Base-by-base conservation (phyloP, 139 green algal genomes). In the Micractinium sp. region DNA sequence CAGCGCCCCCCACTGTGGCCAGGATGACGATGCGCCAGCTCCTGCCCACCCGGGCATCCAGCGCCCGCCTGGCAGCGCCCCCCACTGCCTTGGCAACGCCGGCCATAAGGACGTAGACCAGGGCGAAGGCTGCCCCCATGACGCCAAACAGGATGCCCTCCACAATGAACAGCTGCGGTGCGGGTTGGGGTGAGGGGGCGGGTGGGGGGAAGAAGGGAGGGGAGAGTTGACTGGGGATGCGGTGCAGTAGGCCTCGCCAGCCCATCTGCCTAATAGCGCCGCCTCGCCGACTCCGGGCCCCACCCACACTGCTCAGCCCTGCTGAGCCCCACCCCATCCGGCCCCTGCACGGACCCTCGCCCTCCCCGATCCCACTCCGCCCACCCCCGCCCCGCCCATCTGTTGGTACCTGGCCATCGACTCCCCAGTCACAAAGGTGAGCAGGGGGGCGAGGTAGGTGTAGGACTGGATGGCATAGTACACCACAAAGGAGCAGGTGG, bases 401-500 rank as follows among this genome's bases (percentile, higher is more conserved):
- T n/a, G n/a, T n/a, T n/a, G n/a, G n/a, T n/a, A n/a, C n/a, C n/a
- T n/a, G n/a, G n/a, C n/a, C n/a, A n/a, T n/a, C n/a, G n/a, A n/a
- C n/a, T n/a, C n/a, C n/a, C n/a, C n/a, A n/a, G n/a, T n/a, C n/a
- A n/a, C n/a, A n/a, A n/a, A 19, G n/a, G 73, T 79, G n/a, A 79
- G 25, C 31, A 79, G 33, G 3, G 73, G 73, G 73, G 38, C n/a
- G 73, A 79, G 33, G 73, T 79, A 79, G 13, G 73, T 33, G 73
- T 79, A 79, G 9, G 31, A 63, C 3, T 36, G 23, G 38, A 88
- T 88, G 1, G 38, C 83, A 27, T 71, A 88, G 39, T 88, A 88
- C 7, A 66, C 67, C 0, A 56, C 83, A 71, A 88, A 88, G 4
- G 67, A 39, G 38, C 33, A 67, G 38, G 83, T 88, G 67, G 83